Conservation (phyloP, 2,329 filamentous ascomycete species). For the Sclerotinia nivalis region DNA sequence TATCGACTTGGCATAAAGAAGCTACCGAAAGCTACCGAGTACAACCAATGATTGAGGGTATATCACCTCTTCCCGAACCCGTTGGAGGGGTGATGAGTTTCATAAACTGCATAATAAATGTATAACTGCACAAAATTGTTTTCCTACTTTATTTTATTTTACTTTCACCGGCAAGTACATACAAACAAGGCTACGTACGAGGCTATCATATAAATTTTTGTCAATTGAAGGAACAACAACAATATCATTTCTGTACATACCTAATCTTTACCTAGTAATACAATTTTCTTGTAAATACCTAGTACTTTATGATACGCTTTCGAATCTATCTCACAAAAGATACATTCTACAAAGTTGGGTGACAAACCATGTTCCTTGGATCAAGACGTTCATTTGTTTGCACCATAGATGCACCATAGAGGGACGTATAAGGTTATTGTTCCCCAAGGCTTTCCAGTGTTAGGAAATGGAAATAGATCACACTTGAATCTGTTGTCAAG, state of each 20-base stretch:
- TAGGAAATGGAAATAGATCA: not conserved
- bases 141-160: no score
- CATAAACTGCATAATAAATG: no score
- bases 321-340: not conserved
- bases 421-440: not conserved
- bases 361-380: not conserved
- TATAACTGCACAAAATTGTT: no score
- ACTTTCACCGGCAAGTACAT: no score
- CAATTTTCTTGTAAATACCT: not conserved
- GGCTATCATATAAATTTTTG: not conserved
- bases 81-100: no score
- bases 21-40: not conserved
- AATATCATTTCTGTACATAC: constrained; percentile 3
- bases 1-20: not conserved
- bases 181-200: not conserved
- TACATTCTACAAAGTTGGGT: not conserved
- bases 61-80: no score
- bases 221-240: not conserved
- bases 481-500: constrained; percentile 4
- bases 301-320: not conserved
- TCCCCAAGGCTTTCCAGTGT: not conserved
- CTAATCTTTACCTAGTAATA: not conserved
- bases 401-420: not conserved
- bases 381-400: not conserved
- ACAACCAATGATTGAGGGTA: no score